These are phyloP conservation scores for Curvularia lunata DNA, from an alignment of 2,329 filamentous ascomycete species.

Conservation along the genomic window DNA sequence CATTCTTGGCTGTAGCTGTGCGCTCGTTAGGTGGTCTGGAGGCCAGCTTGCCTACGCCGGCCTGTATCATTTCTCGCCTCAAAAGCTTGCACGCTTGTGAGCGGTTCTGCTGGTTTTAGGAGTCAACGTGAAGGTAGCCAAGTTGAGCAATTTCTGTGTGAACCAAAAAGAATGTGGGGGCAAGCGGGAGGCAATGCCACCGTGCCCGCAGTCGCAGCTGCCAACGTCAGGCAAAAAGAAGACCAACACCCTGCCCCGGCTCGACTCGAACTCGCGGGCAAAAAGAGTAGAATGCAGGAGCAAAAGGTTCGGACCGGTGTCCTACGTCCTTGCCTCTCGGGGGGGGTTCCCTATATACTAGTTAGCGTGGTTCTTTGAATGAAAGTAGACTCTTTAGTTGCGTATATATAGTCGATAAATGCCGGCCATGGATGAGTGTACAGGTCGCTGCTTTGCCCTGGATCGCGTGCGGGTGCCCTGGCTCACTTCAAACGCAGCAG, in stretches of 20 bases:
- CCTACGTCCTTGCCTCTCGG: not conserved
- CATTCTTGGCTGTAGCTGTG: not conserved
- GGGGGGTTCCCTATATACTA: too few species aligned
- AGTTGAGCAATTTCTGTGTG: not conserved
- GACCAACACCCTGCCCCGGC: not conserved
- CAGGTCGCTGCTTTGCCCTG: too few species aligned
- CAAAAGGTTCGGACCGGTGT: conserved; percentile 7
- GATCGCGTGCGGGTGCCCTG: too few species aligned
- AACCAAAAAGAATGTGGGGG: not conserved
- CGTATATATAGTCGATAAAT: too few species aligned
- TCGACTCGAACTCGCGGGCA: not conserved
- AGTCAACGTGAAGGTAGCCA: not conserved
- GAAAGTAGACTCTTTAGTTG: too few species aligned
- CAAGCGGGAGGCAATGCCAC: not conserved
- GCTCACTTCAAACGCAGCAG: too few species aligned
- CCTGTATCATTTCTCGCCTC: not conserved
- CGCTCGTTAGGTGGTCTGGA: not conserved
- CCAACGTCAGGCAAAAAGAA: not conserved
- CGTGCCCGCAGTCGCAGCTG: not conserved
- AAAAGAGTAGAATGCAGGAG: not conserved
- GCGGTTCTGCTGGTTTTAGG: not conserved
- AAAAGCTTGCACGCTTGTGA: not conserved
- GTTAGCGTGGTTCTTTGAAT: too few species aligned
- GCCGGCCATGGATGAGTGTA: too few species aligned
- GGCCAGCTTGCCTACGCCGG: not conserved